Percentiles rank a stretch among this genome's conserved stretches.
Evolutionary conservation across 2,329 filamentous ascomycete species (phyloP).

Genomic region (Ophiostoma ips): DNA sequence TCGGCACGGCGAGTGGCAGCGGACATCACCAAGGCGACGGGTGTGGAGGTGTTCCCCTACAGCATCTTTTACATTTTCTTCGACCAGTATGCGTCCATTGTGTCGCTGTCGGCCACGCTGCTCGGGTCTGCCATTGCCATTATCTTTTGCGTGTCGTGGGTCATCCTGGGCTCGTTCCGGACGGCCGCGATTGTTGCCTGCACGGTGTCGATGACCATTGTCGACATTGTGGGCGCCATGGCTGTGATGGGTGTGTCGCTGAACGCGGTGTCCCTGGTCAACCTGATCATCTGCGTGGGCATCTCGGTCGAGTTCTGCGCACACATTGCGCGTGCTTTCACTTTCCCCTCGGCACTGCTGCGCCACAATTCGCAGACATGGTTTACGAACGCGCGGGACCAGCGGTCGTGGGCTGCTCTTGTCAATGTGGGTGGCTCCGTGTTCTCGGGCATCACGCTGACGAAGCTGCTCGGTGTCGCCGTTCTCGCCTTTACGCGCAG

Average conservation of each 20-base stretch:
- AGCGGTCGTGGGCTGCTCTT: slow-evolving; percentile 80
- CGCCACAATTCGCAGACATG: slow-evolving; percentile 68
- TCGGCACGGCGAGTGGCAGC: slow-evolving; percentile 77
- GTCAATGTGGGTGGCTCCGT: slow-evolving; percentile 92
- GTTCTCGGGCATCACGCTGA: slow-evolving; percentile 91
- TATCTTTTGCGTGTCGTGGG: slow-evolving; percentile 65
- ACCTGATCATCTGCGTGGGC: slow-evolving; percentile 91
- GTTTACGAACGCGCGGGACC: slow-evolving; percentile 62
- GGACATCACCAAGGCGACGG: slow-evolving; percentile 56
- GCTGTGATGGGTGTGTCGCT: slow-evolving; percentile 75
- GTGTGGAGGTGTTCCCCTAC: slow-evolving; percentile 84
- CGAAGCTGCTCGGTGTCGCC: slow-evolving; percentile 81
- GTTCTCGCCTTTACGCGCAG: slow-evolving; percentile 89
- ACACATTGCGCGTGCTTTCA: slow-evolving; percentile 90
- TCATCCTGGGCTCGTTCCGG: slow-evolving; percentile 69
- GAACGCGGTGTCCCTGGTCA: slow-evolving; percentile 91
- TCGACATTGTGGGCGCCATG: slow-evolving; percentile 94
- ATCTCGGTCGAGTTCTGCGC: slow-evolving; percentile 97
- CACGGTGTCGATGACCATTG: slow-evolving; percentile 84
- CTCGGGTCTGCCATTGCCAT: slow-evolving; percentile 73
- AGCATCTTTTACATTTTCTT: slow-evolving; percentile 99
- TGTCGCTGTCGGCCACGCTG: slow-evolving; percentile 63
- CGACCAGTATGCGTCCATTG: slow-evolving; percentile 84
- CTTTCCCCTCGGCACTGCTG: slow-evolving; percentile 72
- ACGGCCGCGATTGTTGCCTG: slow-evolving; percentile 73